Conservation (phyloP, 2,329 filamentous ascomycete genomes). For the Venturiaceae sp. region DNA sequence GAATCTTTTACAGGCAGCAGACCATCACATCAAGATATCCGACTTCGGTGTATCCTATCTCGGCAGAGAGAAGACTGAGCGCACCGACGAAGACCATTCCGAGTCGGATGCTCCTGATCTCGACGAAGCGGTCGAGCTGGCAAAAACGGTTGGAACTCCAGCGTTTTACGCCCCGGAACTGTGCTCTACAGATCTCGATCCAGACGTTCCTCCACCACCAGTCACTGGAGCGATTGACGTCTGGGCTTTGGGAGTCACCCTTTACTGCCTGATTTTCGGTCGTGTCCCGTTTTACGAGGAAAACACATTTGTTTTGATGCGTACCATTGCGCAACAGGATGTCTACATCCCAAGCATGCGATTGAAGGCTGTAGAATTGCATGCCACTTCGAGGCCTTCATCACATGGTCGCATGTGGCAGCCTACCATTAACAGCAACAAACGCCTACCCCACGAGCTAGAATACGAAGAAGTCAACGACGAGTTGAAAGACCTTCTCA, state of each 20-base stretch:
- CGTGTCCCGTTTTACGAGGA: slow-evolving; percentile 88
- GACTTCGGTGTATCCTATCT: slow-evolving; percentile 99
- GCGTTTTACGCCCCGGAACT: slow-evolving; percentile 96
- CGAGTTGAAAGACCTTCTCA: slow-evolving; percentile 67
- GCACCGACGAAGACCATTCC: slow-evolving; percentile 63
- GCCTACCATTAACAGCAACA: slow-evolving; percentile 50
- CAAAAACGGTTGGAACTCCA: slow-evolving; percentile 94
- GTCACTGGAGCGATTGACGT: slow-evolving; percentile 91
- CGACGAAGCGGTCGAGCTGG: slow-evolving; percentile 90
- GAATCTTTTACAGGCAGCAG: slow-evolving; percentile 78
- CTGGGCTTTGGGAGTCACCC: slow-evolving; percentile 91
- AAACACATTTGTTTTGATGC: slow-evolving; percentile 86
- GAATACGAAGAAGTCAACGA: slow-evolving; percentile 81
- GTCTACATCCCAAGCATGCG: slow-evolving; percentile 77
- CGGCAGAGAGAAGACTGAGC: slow-evolving; percentile 71
- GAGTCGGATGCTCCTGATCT: slow-evolving; percentile 80
- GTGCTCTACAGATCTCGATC: slow-evolving; percentile 72
- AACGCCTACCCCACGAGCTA: slow-evolving; percentile 67
- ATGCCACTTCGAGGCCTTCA: slow-evolving; percentile 32
- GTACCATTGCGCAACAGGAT: slow-evolving; percentile 84
- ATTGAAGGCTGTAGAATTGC: slow-evolving; percentile 57
- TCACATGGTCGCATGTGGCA: slow-evolving; percentile 36
- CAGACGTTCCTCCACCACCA: slow-evolving; percentile 51
- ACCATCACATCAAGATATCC: slow-evolving; percentile 89
- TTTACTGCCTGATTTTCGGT: slow-evolving; percentile 91